A percentile compares a stretch with the other conserved stretches of the same genome.
These are phyloP conservation scores for Suillus occidentalis DNA, from an alignment of 768 basidiomycete genomes.

Conservation along the genomic window DNA sequence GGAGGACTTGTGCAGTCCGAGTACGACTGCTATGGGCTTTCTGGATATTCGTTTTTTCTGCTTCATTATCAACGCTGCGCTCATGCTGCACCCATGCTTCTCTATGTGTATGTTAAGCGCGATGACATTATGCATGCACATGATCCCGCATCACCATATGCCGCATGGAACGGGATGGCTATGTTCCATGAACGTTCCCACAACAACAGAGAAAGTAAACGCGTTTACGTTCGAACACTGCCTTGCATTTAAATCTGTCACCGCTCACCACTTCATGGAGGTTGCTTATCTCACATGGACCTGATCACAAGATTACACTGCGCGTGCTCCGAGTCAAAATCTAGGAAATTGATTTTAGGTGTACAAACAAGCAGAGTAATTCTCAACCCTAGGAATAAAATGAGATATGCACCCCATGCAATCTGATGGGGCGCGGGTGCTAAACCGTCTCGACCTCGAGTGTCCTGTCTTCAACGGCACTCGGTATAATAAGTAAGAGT, in stretches of 20 bases:
- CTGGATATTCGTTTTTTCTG: conserved; percentile 13
- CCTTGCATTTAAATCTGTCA: not conserved
- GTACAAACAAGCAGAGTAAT: conserved; percentile 5
- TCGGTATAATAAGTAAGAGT: conserved; percentile 4
- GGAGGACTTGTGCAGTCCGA: conserved; percentile 17
- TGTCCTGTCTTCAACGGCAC: conserved; percentile 1
- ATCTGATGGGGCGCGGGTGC: not conserved
- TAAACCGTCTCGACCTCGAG: not conserved
- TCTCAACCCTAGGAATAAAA: conserved; percentile 1
- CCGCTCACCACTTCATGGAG: not conserved
- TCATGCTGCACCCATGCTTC: conserved; percentile 24
- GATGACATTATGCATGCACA: conserved; percentile 14
- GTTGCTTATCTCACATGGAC: not conserved
- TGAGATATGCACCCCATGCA: not conserved
- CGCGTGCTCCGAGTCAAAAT: not conserved
- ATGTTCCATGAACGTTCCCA: not conserved
- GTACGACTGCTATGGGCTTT: conserved; percentile 27
- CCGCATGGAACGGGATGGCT: not conserved
- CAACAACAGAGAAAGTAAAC: not conserved
- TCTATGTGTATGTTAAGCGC: conserved; percentile 18
- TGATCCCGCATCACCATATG: not conserved
- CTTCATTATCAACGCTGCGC: conserved; percentile 14
- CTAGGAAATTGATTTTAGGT: conserved; percentile 1
- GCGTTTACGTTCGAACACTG: not conserved
- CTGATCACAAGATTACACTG: not conserved